Conservation (phyloP, 192 early-diverging fungal species). For the Coemansia sp. region DNA sequence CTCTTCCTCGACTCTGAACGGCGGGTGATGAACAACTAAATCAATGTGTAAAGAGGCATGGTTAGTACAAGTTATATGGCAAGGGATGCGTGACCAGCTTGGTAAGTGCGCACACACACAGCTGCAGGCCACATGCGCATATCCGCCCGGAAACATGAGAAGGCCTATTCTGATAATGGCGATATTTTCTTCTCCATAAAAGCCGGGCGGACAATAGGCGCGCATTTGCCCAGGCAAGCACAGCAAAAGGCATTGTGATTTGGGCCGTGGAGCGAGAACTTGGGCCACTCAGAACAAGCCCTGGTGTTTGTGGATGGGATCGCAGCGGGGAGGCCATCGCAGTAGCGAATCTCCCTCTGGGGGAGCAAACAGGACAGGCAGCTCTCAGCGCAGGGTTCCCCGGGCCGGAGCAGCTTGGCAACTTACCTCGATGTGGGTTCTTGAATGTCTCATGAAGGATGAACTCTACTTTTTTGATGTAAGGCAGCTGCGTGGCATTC, state of each 20-base stretch:
- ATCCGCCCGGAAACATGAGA: neutral
- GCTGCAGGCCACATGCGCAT: neutral
- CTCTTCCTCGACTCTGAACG: conserved; percentile 43
- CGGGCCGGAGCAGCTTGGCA: neutral
- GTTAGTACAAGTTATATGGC: neutral
- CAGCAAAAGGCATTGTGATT: conserved; percentile 1
- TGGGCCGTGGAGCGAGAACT: neutral
- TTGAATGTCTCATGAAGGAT: conserved; percentile 49
- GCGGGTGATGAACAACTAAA: conserved; percentile 38
- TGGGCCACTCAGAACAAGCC: neutral
- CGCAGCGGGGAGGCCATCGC: conserved; percentile 7
- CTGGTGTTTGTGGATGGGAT: neutral
- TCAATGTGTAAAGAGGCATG: neutral
- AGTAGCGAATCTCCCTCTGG: neutral
- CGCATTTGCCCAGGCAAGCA: neutral
- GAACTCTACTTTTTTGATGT: conserved; percentile 48
- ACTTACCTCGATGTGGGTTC: conserved; percentile 45
- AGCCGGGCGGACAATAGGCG: neutral
- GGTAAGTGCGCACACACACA: neutral
- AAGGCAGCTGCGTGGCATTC: conserved; percentile 32
- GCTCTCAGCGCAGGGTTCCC: conserved; percentile 4
- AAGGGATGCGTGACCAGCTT: neutral
- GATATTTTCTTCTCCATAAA: neutral
- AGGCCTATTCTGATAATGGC: neutral
- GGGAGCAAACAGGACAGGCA: conserved; percentile 2